Conservation (phyloP, 352 stramenopile species). For the Globisporangium abappressorium region DNA sequence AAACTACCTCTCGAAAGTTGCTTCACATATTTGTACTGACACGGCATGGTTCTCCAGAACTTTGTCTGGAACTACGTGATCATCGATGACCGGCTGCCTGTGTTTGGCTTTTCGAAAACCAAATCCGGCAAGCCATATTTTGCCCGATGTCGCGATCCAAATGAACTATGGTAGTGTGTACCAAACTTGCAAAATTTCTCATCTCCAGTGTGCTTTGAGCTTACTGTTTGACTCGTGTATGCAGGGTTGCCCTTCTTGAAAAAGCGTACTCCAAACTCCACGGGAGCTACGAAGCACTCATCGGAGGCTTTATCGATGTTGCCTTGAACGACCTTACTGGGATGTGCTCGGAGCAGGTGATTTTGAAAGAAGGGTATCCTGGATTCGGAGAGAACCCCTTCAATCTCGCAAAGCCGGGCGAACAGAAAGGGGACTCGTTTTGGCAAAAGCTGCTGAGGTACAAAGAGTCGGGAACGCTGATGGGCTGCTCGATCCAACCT, state of each 20-base stretch:
- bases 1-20: neutral
- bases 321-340: slow-evolving; percentile 89
- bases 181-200: neutral
- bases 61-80: slow-evolving; percentile 91
- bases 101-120: slow-evolving; percentile 83
- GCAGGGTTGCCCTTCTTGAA: slow-evolving; percentile 84
- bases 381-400: slow-evolving; percentile 77
- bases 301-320: slow-evolving; percentile 89
- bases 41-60: slow-evolving; percentile 39
- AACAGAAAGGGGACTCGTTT: slow-evolving; percentile 63
- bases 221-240: neutral
- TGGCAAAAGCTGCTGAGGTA: slow-evolving; percentile 80
- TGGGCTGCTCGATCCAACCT: slow-evolving; percentile 91
- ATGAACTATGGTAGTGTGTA: slow-evolving; percentile 78
- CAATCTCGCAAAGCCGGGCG: slow-evolving; percentile 28
- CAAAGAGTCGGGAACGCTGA: slow-evolving; percentile 81
- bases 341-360: slow-evolving; percentile 86
- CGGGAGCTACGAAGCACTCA: slow-evolving; percentile 85
- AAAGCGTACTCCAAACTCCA: slow-evolving; percentile 94
- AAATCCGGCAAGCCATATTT: slow-evolving; percentile 83
- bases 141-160: slow-evolving; percentile 75
- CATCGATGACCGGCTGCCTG: slow-evolving; percentile 85
- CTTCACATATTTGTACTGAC: neutral
- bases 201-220: neutral
- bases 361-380: slow-evolving; percentile 78